Evolutionary conservation across 192 early-diverging fungal genomes (phyloP).

Genomic region (Coemansia nantahalensis): DNA sequence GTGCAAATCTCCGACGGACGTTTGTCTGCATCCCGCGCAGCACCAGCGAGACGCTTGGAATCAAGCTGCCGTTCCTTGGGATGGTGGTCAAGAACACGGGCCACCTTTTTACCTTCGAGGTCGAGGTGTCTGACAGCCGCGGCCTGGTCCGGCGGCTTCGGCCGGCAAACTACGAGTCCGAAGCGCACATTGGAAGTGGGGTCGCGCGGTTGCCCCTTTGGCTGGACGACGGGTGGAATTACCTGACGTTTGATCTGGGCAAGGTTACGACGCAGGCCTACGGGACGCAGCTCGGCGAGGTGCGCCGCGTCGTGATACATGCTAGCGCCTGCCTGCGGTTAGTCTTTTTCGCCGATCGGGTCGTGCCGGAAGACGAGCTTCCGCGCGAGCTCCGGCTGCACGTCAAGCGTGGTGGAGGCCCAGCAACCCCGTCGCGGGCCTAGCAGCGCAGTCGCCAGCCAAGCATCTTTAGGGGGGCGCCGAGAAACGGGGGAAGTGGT

Average conservation of each 20-base stretch:
- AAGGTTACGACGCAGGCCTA: conserved; percentile 86
- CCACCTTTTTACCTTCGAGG: conserved; percentile 92
- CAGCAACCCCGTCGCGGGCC: too few species aligned
- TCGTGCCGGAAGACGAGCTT: conserved; percentile 89
- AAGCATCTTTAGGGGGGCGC: too few species aligned
- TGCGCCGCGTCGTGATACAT: conserved; percentile 83
- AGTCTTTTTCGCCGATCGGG: conserved; percentile 87
- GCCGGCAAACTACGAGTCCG: conserved; percentile 71
- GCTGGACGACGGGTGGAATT: conserved; percentile 95
- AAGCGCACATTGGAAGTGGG: conserved; percentile 32
- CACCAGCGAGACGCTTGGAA: conserved; percentile 77
- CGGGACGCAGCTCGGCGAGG: conserved; percentile 86
- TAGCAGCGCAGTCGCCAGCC: too few species aligned
- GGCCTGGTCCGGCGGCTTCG: conserved; percentile 77
- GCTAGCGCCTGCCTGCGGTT: conserved; percentile 86
- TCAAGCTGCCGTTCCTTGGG: conserved; percentile 87
- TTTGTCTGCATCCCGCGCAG: conserved; percentile 84
- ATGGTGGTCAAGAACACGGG: conserved; percentile 86
- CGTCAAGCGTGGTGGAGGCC: too few species aligned
- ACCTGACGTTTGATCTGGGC: conserved; percentile 86
- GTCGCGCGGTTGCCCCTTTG: conserved; percentile 92
- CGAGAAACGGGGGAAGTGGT: too few species aligned
- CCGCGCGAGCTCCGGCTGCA: conserved; percentile 89
- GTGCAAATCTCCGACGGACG: conserved; percentile 74
- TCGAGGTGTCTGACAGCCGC: conserved; percentile 83